phyloP scores from a whole-genome alignment of 106 monocot genomes.

The Triglochin maritima region DNA sequence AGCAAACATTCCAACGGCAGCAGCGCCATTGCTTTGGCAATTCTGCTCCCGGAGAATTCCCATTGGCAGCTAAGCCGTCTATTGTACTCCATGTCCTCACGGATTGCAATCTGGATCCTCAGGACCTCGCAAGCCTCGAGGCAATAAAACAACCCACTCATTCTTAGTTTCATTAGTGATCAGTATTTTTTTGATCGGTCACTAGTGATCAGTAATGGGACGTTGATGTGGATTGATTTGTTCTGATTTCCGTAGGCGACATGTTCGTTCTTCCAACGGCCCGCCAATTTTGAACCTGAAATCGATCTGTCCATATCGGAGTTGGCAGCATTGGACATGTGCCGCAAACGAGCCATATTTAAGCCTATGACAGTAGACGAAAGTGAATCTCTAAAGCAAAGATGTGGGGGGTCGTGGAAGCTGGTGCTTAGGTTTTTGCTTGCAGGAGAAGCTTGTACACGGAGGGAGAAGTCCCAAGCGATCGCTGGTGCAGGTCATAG shows the following conservation, averaged over 20 bases:
- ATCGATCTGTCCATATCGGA: constrained; percentile 72
- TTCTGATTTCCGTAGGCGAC: constrained; percentile 55
- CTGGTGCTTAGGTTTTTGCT: constrained; percentile 82
- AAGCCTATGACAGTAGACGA: constrained; percentile 53
- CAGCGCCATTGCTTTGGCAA: constrained; percentile 85
- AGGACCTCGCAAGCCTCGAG: constrained; percentile 89
- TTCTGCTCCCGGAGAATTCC: constrained; percentile 80
- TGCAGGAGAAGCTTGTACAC: constrained; percentile 72
- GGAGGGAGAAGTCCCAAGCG: constrained; percentile 85
- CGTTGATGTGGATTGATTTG: constrained; percentile 38
- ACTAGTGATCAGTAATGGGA: constrained; percentile 17
- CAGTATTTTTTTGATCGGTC: not conserved
- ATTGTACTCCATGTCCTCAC: constrained; percentile 94
- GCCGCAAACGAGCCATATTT: constrained; percentile 79
- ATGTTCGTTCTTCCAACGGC: constrained; percentile 79
- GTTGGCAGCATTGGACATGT: constrained; percentile 94
- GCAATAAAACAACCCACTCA: constrained; percentile 33
- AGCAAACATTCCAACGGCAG: constrained; percentile 56
- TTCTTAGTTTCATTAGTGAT: not conserved
- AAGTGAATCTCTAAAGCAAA: constrained; percentile 41
- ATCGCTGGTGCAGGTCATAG: constrained; percentile 95
- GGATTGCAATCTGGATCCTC: constrained; percentile 64
- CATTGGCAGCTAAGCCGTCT: constrained; percentile 76
- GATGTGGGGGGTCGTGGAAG: constrained; percentile 92
- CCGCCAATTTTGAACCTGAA: constrained; percentile 81